These are phyloP conservation scores for Carpinus fangiana DNA, from an alignment of 306 rosid genomes.

Conservation along the genomic window DNA sequence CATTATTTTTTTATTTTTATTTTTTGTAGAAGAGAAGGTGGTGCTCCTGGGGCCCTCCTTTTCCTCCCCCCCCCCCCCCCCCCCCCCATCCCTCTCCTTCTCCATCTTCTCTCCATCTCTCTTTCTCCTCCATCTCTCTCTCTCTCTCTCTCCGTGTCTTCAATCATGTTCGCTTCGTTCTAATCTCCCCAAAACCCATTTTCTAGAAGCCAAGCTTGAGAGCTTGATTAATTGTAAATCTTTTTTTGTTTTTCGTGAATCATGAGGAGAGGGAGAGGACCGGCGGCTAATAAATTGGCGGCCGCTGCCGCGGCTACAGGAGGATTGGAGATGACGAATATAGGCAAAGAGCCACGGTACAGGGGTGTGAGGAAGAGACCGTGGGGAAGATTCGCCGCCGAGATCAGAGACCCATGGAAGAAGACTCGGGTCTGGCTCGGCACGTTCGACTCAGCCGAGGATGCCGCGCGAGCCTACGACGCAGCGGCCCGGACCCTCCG, in stretches of 20 bases:
- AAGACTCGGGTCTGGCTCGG: constrained; percentile 86
- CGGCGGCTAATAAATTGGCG: constrained; percentile 14
- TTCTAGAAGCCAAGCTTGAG: neutral
- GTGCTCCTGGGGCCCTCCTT: constrained; percentile 44
- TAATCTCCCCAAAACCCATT: neutral
- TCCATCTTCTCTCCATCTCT: neutral
- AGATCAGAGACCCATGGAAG: constrained; percentile 90
- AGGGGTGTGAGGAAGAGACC: constrained; percentile 84
- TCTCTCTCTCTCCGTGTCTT: neutral
- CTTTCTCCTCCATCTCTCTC: constrained; percentile 15
- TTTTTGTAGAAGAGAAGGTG: constrained; percentile 52
- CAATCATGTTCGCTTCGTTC: neutral
- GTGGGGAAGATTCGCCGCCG: constrained; percentile 90
- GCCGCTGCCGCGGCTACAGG: constrained; percentile 5
- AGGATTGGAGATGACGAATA: constrained; percentile 39
- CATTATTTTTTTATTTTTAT: neutral
- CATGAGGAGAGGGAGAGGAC: constrained; percentile 65
- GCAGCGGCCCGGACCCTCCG: constrained; percentile 70
- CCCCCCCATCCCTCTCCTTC: constrained; percentile 15
- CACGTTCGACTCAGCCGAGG: constrained; percentile 81
- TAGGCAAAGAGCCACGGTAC: constrained; percentile 54
- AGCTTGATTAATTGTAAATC: neutral
- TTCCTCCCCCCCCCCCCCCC: constrained; percentile 36
- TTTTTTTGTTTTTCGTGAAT: neutral
- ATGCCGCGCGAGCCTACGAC: constrained; percentile 84